Conservation (phyloP, 176 grass and related monocot genomes). For the Avena insularis region DNA sequence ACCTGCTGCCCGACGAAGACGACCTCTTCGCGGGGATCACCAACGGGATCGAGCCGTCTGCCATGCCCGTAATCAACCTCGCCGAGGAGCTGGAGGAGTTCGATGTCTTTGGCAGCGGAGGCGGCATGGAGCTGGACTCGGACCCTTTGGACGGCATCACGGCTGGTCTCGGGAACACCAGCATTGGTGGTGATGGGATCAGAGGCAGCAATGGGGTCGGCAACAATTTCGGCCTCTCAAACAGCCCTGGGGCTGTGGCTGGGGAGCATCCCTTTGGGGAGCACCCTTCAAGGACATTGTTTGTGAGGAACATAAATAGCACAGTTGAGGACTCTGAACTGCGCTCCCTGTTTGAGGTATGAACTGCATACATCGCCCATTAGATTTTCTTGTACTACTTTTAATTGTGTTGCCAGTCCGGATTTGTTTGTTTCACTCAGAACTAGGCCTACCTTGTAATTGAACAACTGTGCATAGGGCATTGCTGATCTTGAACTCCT, state of each 20-base stretch:
- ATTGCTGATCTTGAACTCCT: slow-evolving; percentile 30
- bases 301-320: slow-evolving; percentile 98
- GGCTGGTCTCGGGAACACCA: slow-evolving; percentile 55
- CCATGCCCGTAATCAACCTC: slow-evolving; percentile 19
- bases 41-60: slow-evolving; percentile 53
- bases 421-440: neutral
- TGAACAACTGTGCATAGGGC: neutral
- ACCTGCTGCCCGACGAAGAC: slow-evolving; percentile 81
- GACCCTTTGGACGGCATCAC: slow-evolving; percentile 76
- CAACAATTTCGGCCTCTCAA: slow-evolving; percentile 67
- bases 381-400: slow-evolving; percentile 6
- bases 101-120: slow-evolving; percentile 82
- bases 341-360: slow-evolving; percentile 94
- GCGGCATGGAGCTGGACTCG: slow-evolving; percentile 88
- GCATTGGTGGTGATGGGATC: slow-evolving; percentile 58
- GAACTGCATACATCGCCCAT: neutral
- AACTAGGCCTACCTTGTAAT: slow-evolving; percentile 7
- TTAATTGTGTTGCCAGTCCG: neutral
- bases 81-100: slow-evolving; percentile 82
- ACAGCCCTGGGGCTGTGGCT: slow-evolving; percentile 63
- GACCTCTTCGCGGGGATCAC: slow-evolving; percentile 76
- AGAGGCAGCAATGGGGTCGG: slow-evolving; percentile 66
- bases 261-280: slow-evolving; percentile 94
- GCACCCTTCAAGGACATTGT: slow-evolving; percentile 96
- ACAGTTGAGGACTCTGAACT: slow-evolving; percentile 93